Conservation (phyloP, 108 stramenopile genomes). For the Skeletonema costatum region DNA sequence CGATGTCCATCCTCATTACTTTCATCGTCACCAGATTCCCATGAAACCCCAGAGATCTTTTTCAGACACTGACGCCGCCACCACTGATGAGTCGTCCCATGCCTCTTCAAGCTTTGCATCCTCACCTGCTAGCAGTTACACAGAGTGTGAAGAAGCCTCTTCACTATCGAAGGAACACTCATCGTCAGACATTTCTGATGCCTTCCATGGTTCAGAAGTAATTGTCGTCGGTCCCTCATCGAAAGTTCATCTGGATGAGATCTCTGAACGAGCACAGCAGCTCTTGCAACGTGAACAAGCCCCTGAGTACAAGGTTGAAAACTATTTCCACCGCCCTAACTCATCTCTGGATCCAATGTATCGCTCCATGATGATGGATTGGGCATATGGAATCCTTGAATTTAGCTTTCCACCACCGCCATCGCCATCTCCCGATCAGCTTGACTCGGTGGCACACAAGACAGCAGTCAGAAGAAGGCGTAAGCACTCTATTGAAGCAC, state of each 20-base stretch:
- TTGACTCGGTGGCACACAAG: background rate
- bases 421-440: background rate
- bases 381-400: background rate
- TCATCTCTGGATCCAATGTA: constrained; percentile 1
- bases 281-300: constrained; percentile 7
- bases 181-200: background rate
- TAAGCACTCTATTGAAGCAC: background rate
- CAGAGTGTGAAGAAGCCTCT: background rate
- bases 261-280: constrained; percentile 6
- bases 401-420: constrained; percentile 2
- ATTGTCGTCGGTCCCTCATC: background rate
- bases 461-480: background rate
- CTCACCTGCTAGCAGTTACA: background rate
- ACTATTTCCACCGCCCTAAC: background rate
- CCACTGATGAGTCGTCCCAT: constrained; percentile 1
- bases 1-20: background rate
- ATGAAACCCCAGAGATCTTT: background rate
- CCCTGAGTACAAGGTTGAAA: background rate
- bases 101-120: background rate
- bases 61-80: background rate
- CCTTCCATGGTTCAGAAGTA: background rate
- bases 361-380: constrained; percentile 2
- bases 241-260: background rate
- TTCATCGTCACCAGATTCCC: background rate
- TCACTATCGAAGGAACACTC: background rate